These are phyloP conservation scores for Puccinia polysora DNA, from an alignment of 1,284 basidiomycete species.

Conservation along the genomic window DNA sequence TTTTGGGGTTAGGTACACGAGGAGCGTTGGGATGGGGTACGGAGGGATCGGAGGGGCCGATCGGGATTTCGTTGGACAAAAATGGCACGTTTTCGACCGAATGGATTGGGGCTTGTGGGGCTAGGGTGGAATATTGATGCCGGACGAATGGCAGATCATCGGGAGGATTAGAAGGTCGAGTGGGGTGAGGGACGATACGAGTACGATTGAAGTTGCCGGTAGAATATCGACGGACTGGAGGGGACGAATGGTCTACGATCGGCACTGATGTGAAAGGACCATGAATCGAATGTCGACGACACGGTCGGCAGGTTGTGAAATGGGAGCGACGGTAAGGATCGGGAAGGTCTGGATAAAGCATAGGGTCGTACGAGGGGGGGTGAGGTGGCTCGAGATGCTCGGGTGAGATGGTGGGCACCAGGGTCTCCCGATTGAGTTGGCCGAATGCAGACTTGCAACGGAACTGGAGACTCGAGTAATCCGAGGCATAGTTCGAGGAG, in stretches of 20 bases:
- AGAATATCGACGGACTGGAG: conserved; percentile 22
- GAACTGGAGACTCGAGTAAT: conserved; percentile 12
- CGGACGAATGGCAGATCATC: not conserved
- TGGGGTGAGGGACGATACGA: not conserved
- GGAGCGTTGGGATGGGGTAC: not conserved
- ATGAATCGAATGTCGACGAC: conserved; percentile 20
- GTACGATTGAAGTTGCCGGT: too few species aligned
- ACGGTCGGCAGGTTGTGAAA: not conserved
- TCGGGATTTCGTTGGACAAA: not conserved
- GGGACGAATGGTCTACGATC: not conserved
- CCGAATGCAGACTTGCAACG: conserved; percentile 33
- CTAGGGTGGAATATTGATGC: conserved; percentile 4
- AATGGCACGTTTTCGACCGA: not conserved
- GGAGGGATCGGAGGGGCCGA: not conserved
- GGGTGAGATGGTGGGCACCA: conserved; percentile 51
- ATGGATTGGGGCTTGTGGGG: not conserved
- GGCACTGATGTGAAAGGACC: not conserved
- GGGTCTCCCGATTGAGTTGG: conserved; percentile 49
- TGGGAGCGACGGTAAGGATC: conserved; percentile 17
- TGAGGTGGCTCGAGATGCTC: conserved; percentile 45
- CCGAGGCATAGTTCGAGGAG: not conserved
- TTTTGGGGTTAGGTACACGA: not conserved
- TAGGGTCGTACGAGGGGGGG: conserved; percentile 45
- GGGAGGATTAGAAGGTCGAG: not conserved
- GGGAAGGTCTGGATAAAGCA: too few species aligned